Conservation (phyloP, 345 rosid species). For the Bruguiera sexangula region DNA sequence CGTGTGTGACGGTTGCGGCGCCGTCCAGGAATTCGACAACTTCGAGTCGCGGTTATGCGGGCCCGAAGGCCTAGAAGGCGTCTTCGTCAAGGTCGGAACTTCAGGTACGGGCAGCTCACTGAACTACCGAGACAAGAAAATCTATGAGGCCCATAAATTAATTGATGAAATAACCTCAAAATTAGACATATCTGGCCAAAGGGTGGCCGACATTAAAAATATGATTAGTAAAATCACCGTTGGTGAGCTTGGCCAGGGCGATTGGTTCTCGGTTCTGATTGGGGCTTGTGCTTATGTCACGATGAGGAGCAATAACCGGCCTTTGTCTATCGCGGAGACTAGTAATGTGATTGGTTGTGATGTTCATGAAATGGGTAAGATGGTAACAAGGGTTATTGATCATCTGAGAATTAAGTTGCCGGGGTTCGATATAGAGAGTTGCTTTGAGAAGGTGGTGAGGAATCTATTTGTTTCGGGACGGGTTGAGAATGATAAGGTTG, state of each 20-base stretch:
- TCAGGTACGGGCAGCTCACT: slow-evolving; percentile 49
- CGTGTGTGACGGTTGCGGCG: slow-evolving; percentile 48
- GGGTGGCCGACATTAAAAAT: slow-evolving; percentile 27
- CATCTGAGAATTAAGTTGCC: slow-evolving; percentile 47
- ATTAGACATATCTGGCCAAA: slow-evolving; percentile 30
- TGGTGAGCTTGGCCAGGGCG: slow-evolving; percentile 62
- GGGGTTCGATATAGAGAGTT: slow-evolving; percentile 48
- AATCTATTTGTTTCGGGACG: slow-evolving; percentile 25
- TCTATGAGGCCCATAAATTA: slow-evolving; percentile 51
- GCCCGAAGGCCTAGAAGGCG: slow-evolving; percentile 55
- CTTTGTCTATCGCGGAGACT: slow-evolving; percentile 49
- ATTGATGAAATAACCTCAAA: slow-evolving; percentile 33
- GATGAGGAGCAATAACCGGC: slow-evolving; percentile 46
- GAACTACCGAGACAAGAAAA: slow-evolving; percentile 54
- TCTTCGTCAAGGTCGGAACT: slow-evolving; percentile 49
- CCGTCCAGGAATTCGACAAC: slow-evolving; percentile 38
- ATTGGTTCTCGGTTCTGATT: slow-evolving; percentile 61
- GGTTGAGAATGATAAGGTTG: slow-evolving; percentile 39
- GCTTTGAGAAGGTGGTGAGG: slow-evolving; percentile 41
- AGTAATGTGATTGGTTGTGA: slow-evolving; percentile 47
- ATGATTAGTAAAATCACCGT: slow-evolving; percentile 48
- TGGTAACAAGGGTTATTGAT: slow-evolving; percentile 61
- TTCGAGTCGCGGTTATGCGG: slow-evolving; percentile 44
- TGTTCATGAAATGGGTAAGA: slow-evolving; percentile 60
- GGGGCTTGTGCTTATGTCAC: slow-evolving; percentile 67